Conservation (phyloP, 352 stramenopile genomes). For the Pythium aristosporum region DNA sequence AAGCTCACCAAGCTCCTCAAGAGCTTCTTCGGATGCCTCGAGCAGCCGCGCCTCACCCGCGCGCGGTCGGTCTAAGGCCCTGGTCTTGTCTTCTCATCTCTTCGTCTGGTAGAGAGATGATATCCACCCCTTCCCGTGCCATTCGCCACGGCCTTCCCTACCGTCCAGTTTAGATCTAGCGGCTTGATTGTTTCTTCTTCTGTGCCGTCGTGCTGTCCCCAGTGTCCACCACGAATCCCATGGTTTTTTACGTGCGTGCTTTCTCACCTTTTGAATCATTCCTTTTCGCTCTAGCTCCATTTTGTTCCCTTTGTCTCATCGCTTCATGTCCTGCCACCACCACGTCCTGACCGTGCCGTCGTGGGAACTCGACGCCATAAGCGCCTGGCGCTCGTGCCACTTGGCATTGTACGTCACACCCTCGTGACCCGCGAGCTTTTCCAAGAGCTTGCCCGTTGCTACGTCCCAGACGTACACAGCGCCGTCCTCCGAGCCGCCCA, state of each 20-base stretch:
- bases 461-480: slow-evolving; percentile 89
- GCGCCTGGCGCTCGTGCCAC: slow-evolving; percentile 85
- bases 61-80: slow-evolving; percentile 19
- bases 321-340: slow-evolving; percentile 81
- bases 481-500: slow-evolving; percentile 84
- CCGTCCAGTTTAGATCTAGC: background rate
- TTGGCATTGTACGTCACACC: slow-evolving; percentile 84
- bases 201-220: background rate
- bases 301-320: slow-evolving; percentile 21
- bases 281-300: background rate
- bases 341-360: slow-evolving; percentile 90
- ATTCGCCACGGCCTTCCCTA: background rate
- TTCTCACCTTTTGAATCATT: background rate
- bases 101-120: slow-evolving; percentile 4
- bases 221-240: background rate
- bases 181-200: background rate
- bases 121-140: background rate
- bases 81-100: background rate
- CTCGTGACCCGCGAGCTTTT: slow-evolving; percentile 71
- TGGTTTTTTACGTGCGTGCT: background rate
- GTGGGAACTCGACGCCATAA: slow-evolving; percentile 84
- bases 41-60: slow-evolving; percentile 16
- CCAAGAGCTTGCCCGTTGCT: slow-evolving; percentile 79
- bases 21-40: slow-evolving; percentile 63
- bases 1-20: slow-evolving; percentile 86